Evolutionary conservation across 805 yeast genomes (phyloP), one percentile per base, ranked within the genome.

Genomic region (Candida tallmaniae): DNA sequence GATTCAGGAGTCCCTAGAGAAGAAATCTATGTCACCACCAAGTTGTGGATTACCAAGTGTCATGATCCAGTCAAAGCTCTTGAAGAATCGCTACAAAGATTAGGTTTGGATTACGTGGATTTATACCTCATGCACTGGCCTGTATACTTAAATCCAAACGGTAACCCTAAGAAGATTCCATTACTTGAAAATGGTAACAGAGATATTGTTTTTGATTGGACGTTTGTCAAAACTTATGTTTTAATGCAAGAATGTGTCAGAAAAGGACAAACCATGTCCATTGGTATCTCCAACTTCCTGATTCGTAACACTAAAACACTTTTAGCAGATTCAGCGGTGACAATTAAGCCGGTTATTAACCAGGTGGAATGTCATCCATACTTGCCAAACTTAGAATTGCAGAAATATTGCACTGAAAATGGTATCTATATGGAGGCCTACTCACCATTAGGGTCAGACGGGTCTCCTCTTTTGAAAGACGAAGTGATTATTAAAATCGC

Each of bases 121-220:
- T 63, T 86, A 38, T 78, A 79, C 53, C 68, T 86, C 52, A 72
- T 85, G 56, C 95, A 86, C 60, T 86, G 94, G 94, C 95, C 95
- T 3, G 47, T 50, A 20, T 48, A 52, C 6, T 53, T 73, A 40
- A 71, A 68, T 34, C 58, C 67, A 10, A 56, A 62, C 30, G 61
- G 62, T 16, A 59, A 54, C 16, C 46, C 60, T 41, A 46, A 26
- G 28, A 46, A 41, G 34, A 47, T 66, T 32, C 72, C 73, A 31
- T 50, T 42, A 13, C 50, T 44, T 28, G 58, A 58, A 26, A 56
- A 52, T 48, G 74, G 68, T 6, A 54, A 53, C 13, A 58, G 68
- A 29, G 62, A 58, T 30, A 13, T 29, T 23, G 50, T 45, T 31
- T 51, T 64, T 20, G 58, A 52, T 10, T 52, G 65, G 58, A 48